Evolutionary conservation across 306 rosid genomes (phyloP), one percentile per base, ranked within the genome.

Genomic region (Acmispon strigosus): DNA sequence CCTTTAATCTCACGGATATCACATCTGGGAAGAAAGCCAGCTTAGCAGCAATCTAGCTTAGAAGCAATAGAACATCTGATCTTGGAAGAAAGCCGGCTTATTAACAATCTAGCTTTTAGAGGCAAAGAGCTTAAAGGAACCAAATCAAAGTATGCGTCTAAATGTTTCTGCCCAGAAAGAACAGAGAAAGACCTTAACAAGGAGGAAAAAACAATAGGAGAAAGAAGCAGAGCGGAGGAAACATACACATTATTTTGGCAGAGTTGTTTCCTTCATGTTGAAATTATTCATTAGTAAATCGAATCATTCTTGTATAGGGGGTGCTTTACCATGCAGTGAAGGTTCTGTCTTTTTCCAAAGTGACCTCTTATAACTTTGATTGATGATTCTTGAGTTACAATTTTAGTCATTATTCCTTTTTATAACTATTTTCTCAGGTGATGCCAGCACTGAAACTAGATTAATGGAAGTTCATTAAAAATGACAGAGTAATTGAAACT

Each of bases 1-100:
- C 91, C 99, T 60, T 69, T 94, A 44, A 86, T 92, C 66, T 78
- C 92, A 13, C 86, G 99, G 78, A 62, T 89, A 78, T 87, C 97
- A 59, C 89, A 87, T 65, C 54, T 89, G 16, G 99, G 98, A 74
- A 51, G 83, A 79, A 66, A 79, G 51, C 83, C 83, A 79, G 66
- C 79, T 16, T 78, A 78, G 58, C 12, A 14, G 42, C 55, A 78
- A 44, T 43, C 59, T 64, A 75, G 67, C 39, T 48, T 76, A 36
- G 45, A 75, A 44, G 48, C 17, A 34, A 58, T 53, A 68, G 37
- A 50, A 68, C 37, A 49, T 59, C 24, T 68, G 64, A 53, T 67
- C 47, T 60, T 51, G 67, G 83, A 73, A 79, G 79, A 79, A 73
- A 79, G 54, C 48, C 63, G 59, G 45, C 72, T 66, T 66, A 32